A percentile compares a stretch with the other conserved stretches of the same genome.
Conservation (phyloP, 208 protist genomes). For the Histomonas meleagridis region DNA sequence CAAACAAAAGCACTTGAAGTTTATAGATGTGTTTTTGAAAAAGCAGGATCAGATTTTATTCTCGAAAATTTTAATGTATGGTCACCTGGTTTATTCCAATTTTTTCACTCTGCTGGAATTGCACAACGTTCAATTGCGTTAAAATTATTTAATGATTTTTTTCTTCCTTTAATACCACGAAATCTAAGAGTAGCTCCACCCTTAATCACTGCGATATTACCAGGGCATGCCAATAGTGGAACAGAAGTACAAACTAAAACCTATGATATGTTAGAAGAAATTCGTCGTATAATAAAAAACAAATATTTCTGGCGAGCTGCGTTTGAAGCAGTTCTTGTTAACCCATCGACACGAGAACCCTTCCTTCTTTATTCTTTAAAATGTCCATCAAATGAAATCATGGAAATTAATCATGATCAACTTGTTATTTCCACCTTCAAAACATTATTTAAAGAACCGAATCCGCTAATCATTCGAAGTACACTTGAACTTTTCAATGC, state of each 20-base stretch:
- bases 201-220: not conserved
- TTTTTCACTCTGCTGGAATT: not conserved
- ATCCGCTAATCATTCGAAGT: not conserved
- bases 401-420: not conserved
- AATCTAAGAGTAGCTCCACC: not conserved
- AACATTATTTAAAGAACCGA: not conserved
- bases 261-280: not conserved
- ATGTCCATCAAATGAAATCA: not conserved
- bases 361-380: not conserved
- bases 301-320: not conserved
- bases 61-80: not conserved
- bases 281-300: not conserved
- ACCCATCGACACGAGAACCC: not conserved
- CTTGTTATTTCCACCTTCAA: not conserved
- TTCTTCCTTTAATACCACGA: not conserved
- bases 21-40: not conserved
- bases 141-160: slow-evolving; percentile 30
- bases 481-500: not conserved
- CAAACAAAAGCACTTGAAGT: slow-evolving; percentile 25
- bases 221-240: not conserved
- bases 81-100: slow-evolving; percentile 4
- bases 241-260: not conserved
- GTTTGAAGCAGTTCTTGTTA: not conserved
- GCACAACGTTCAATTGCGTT: not conserved
- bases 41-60: not conserved